phyloP scores from a whole-genome alignment of 345 rosid species.

The Moricandia moricandioides region DNA sequence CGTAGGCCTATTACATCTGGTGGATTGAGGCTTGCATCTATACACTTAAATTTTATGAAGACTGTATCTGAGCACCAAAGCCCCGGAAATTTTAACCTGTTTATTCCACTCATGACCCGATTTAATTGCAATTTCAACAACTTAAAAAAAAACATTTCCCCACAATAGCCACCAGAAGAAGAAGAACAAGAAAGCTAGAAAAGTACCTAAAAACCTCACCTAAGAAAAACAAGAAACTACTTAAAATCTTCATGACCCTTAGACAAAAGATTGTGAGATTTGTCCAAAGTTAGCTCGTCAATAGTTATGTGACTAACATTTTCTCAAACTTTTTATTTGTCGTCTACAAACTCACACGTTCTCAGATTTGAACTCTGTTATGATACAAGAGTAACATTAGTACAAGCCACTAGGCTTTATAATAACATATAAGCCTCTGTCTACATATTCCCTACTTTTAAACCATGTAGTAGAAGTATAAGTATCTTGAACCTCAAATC shows the following conservation, averaged over 20 bases:
- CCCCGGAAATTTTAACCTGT: too few species aligned
- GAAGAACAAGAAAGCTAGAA: too few species aligned
- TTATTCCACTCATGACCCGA: too few species aligned
- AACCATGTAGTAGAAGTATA: neutral
- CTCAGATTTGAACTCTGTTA: neutral
- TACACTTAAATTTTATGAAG: too few species aligned
- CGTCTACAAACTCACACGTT: neutral
- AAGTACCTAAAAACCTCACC: too few species aligned
- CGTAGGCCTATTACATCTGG: too few species aligned
- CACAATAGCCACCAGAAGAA: too few species aligned
- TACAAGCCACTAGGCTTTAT: neutral
- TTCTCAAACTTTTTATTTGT: neutral
- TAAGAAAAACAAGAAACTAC: too few species aligned
- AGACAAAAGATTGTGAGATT: neutral
- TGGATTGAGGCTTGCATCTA: too few species aligned
- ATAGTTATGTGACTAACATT: neutral
- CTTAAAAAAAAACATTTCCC: too few species aligned
- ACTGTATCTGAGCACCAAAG: too few species aligned
- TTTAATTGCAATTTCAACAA: too few species aligned
- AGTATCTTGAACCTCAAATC: neutral
- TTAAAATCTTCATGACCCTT: neutral
- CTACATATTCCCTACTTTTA: neutral
- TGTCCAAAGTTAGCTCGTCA: neutral
- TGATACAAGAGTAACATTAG: neutral
- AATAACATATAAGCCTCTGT: neutral